phyloP scores from a whole-genome alignment of 1,139 yeast genomes.

The Nakaseomyces nivariensis region DNA sequence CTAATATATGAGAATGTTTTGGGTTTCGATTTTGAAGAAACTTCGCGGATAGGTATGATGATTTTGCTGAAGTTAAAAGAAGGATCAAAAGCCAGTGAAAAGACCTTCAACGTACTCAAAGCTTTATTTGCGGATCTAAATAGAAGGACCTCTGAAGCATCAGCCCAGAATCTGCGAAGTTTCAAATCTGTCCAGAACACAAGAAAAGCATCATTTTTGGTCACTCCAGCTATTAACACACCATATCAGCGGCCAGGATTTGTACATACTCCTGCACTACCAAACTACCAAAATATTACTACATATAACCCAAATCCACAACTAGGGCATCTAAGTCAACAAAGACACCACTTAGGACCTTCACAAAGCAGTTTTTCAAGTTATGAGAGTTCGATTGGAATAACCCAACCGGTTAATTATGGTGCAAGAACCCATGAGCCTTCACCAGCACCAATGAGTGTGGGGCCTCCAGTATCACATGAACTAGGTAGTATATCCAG shows the following conservation, averaged over 20 bases:
- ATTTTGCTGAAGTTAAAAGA: constrained; percentile 58
- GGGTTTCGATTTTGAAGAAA: constrained; percentile 46
- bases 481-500: neutral
- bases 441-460: neutral
- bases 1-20: constrained; percentile 50
- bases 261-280: neutral
- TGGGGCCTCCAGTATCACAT: neutral
- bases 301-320: neutral
- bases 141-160: constrained; percentile 13
- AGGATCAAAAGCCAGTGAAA: constrained; percentile 58
- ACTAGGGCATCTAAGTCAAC: neutral
- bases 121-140: constrained; percentile 49
- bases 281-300: neutral
- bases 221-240: neutral
- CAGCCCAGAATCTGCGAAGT: constrained; percentile 1
- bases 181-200: neutral
- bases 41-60: constrained; percentile 59
- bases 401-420: constrained; percentile 3
- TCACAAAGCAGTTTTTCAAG: neutral
- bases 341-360: neutral
- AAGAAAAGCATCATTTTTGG: neutral
- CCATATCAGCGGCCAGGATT: neutral
- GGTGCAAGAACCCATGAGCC: constrained; percentile 1
- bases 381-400: neutral
- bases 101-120: constrained; percentile 66